These are phyloP conservation scores for Tolypocladium amazonense DNA, from an alignment of 2,329 filamentous ascomycete genomes.

Conservation along the genomic window DNA sequence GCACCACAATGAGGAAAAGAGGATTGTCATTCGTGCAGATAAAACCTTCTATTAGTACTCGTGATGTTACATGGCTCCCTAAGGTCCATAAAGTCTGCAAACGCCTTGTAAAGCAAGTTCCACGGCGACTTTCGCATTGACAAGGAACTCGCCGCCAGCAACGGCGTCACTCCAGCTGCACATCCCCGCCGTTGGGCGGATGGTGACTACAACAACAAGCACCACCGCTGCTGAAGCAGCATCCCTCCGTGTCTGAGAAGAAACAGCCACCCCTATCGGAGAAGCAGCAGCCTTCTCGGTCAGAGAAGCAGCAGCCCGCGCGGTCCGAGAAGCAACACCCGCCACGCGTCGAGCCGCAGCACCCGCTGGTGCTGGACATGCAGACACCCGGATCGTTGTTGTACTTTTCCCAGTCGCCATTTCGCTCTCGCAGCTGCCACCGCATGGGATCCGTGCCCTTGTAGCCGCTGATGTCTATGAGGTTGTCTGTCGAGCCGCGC, in stretches of 20 bases:
- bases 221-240: slow-evolving; percentile 3
- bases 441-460: slow-evolving; percentile 2
- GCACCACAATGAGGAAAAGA: too few relatives aligned
- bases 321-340: slow-evolving; percentile 3
- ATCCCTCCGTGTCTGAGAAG: slow-evolving; percentile 3
- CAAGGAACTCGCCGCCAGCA: too few relatives aligned
- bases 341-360: background rate
- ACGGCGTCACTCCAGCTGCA: background rate
- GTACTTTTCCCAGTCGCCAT: slow-evolving; percentile 4
- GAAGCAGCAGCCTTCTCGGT: slow-evolving; percentile 3
- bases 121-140: too few relatives aligned
- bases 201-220: background rate
- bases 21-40: too few relatives aligned
- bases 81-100: too few relatives aligned
- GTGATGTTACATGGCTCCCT: too few relatives aligned
- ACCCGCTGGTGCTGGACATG: background rate
- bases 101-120: too few relatives aligned
- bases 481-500: background rate
- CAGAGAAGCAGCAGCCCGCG: slow-evolving; percentile 7
- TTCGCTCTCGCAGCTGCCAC: slow-evolving; percentile 4
- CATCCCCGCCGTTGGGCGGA: background rate
- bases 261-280: slow-evolving; percentile 5
- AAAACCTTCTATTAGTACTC: too few relatives aligned
- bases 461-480: background rate
- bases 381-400: background rate